Evolutionary conservation across 305 asterid species (phyloP).

Genomic region (Fraxinus baroniana): DNA sequence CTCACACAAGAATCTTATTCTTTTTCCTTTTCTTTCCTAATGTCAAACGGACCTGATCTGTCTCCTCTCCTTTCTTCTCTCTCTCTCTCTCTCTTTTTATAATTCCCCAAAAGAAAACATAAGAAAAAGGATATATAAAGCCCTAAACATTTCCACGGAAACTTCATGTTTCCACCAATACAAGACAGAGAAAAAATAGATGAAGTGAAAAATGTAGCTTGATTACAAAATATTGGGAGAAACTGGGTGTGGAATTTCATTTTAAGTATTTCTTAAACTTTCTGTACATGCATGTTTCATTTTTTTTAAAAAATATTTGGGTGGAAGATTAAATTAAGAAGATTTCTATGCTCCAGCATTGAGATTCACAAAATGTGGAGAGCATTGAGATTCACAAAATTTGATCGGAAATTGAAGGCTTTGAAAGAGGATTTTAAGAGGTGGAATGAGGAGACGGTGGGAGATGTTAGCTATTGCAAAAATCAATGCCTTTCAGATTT

Average conservation of each 20-base stretch:
- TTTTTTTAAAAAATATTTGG: not conserved
- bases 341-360: not conserved
- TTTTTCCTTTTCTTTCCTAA: not conserved
- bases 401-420: too few relatives aligned
- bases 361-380: not conserved
- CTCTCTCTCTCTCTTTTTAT: not conserved
- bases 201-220: not conserved
- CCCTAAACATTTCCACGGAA: not conserved
- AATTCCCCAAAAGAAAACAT: not conserved
- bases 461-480: too few relatives aligned
- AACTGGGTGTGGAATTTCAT: not conserved
- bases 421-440: too few relatives aligned
- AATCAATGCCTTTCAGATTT: too few relatives aligned
- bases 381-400: too few relatives aligned
- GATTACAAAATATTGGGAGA: not conserved
- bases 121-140: not conserved
- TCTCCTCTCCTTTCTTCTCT: not conserved
- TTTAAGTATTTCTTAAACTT: not conserved
- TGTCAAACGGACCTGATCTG: not conserved
- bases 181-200: not conserved
- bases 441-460: too few relatives aligned
- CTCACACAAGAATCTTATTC: not conserved
- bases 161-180: not conserved
- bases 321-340: not conserved
- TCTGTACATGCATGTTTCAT: not conserved